Base-by-base conservation (phyloP, 495 filamentous ascomycete species). In the Aeminium ludgeri region DNA sequence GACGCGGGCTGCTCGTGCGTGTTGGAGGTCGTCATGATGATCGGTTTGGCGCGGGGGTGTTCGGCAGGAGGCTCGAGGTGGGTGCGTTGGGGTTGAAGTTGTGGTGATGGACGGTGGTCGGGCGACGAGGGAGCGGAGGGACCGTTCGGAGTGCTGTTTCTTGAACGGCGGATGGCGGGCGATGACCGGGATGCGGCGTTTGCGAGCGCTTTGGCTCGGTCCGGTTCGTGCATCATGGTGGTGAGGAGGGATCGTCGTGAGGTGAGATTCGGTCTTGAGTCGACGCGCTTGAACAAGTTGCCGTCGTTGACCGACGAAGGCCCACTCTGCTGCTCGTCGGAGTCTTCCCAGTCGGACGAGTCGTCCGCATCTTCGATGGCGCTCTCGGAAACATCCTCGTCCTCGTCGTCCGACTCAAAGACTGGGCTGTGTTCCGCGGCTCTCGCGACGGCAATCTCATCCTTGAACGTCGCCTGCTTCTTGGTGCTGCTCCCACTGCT, bases 341-440 rank as follows among this genome's bases (percentile, higher is more conserved):
- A 89, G 49, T 94, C 87, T 55, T 92, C 86, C 84, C 85, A 92
- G 41, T 89, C 80, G 34, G 86, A 82, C 32, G 91, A 87, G 31
- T 86, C 81, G 38, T 93, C 85, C 41, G 91, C 84, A 13, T 57
- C 59, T 82, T 59, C 58, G 30, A 56, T 59, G 2, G 54, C 58
- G 36, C 58, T 59, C 41, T 56, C 58, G 12, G 49, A 54, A 8
- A 51, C 36, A 57, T 89, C 82, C 3, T 59, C 57, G 2, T 59
- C 58, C n/a, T 59, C 57, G 19, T 57, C 57, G 20, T 61, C 58
- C 13, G 74, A 77, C 48, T 82, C 80, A 34, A 85, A 82, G 12
- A 77, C 77, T 41, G 82, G 78, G 42, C 82, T 79, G 45, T 73
- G 65, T 39, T 73, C 69, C 23, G 64, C 66, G 3, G 68, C 66